Base-by-base conservation (phyloP, 1,284 basidiomycete species). In the Fistulinella cinereoalba region DNA sequence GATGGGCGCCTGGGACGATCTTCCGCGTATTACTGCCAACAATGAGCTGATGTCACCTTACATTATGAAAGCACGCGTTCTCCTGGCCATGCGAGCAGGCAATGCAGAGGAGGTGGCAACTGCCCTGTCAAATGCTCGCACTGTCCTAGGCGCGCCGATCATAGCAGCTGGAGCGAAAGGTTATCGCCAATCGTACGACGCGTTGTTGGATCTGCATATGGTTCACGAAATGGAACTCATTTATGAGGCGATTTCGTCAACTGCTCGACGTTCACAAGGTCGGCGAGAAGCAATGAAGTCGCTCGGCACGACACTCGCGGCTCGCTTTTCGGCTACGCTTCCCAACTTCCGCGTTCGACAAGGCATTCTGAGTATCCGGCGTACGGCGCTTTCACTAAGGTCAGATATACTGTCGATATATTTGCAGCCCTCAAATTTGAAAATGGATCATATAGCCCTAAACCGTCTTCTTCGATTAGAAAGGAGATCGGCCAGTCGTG, bases 311-410 rank as follows among this genome's bases (percentile, higher is more conserved):
- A 29, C 43, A 28, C 72, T 93, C 3, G 66, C 75, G 2, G 69
- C 76, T n/a, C 81, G 92, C 6, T 74, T 95, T 37, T 78, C 88
- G 29, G 76, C 83, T 0, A 91, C 92, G 0, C 76, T 95, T 4
- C 95, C 97, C 0, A 90, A 91, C 1, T 99, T 97, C 72, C 83
- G 92, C n/a, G 84, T 81, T 28, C 85, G 90, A 11, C 97, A 99
- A 67, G 88, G 92, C 5, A 77, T 98, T 38, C 72, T 99, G 24
- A 96, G 90, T 58, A 85, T 97, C 71, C 82, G 94, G 15, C 75
- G 97, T 43, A 91, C 91, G 1, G 92, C 90, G 0, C 91, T 97
- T 62, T 75, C 81, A 21, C 69, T 92, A 34, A 77, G 75, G 90
- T 92, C 18, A 49, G 57, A 60, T 76, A 29, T 18, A 2, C 9